These are phyloP conservation scores for Fusarium setosum DNA, from an alignment of 2,329 filamentous ascomycete genomes.

Conservation along the genomic window DNA sequence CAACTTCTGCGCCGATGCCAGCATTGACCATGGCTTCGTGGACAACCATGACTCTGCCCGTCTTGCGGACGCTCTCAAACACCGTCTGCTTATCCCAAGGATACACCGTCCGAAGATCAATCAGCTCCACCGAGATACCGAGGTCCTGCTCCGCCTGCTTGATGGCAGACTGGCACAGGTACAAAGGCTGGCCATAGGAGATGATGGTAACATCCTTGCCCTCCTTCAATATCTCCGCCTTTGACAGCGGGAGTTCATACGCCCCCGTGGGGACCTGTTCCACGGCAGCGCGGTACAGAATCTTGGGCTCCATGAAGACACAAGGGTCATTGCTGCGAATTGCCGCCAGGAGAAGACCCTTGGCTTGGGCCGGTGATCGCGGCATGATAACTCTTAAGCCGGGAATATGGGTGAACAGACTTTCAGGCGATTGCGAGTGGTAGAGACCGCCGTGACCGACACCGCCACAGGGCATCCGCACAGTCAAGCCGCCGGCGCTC, in stretches of 20 bases:
- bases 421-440: constrained; percentile 90
- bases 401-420: constrained; percentile 88
- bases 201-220: constrained; percentile 86
- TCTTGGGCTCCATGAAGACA: constrained; percentile 94
- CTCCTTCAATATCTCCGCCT: constrained; percentile 84
- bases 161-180: constrained; percentile 83
- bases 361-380: constrained; percentile 86
- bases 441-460: constrained; percentile 91
- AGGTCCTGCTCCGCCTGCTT: constrained; percentile 79
- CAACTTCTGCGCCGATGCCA: constrained; percentile 89
- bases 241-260: constrained; percentile 86
- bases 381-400: constrained; percentile 89
- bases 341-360: constrained; percentile 82
- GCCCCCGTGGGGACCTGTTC: constrained; percentile 87
- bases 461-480: constrained; percentile 90
- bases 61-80: constrained; percentile 86
- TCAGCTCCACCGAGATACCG: constrained; percentile 82
- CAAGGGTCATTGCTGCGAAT: constrained; percentile 88
- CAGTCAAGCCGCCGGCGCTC: constrained; percentile 81
- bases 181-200: constrained; percentile 90
- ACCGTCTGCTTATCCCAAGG: constrained; percentile 90
- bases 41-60: constrained; percentile 86
- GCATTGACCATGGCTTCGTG: constrained; percentile 94
- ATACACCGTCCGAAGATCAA: constrained; percentile 89
- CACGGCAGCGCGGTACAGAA: constrained; percentile 89